phyloP scores from a whole-genome alignment of 2,329 filamentous ascomycete species.

The Chaetomium globosum region DNA sequence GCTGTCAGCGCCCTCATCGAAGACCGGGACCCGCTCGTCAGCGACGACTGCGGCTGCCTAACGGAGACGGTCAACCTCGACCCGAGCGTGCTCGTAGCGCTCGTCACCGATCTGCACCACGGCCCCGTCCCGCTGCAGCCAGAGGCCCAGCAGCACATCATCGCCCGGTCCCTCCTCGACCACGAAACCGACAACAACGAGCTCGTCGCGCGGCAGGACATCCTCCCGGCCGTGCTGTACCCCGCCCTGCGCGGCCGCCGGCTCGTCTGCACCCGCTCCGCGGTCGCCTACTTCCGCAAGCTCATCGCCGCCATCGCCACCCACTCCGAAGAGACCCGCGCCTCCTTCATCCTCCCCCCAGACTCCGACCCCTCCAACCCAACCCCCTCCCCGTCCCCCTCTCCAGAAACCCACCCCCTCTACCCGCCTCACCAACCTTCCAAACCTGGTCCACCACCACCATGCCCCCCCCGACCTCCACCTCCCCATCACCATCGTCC shows the following conservation, averaged over 20 bases:
- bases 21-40: conserved; percentile 33
- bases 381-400: no score
- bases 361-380: neutral
- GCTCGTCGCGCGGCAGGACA: conserved; percentile 43
- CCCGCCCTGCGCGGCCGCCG: conserved; percentile 58
- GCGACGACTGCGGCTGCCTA: conserved; percentile 34
- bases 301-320: conserved; percentile 68
- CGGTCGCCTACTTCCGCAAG: conserved; percentile 66
- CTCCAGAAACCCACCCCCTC: no score
- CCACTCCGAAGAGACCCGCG: conserved; percentile 60
- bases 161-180: conserved; percentile 56
- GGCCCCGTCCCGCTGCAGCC: conserved; percentile 42
- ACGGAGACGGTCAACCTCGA: conserved; percentile 59
- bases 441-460: conserved; percentile 45
- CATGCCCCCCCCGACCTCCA: conserved; percentile 44
- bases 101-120: conserved; percentile 75
- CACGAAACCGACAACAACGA: conserved; percentile 60
- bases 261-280: conserved; percentile 68
- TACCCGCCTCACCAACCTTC: conserved; percentile 38
- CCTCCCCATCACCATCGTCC: conserved; percentile 62
- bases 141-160: conserved; percentile 59
- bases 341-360: conserved; percentile 54
- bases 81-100: conserved; percentile 70
- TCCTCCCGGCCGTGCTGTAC: conserved; percentile 59
- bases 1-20: conserved; percentile 36